phyloP scores from a whole-genome alignment of 208 protist species.

The Leishmania tropica region DNA sequence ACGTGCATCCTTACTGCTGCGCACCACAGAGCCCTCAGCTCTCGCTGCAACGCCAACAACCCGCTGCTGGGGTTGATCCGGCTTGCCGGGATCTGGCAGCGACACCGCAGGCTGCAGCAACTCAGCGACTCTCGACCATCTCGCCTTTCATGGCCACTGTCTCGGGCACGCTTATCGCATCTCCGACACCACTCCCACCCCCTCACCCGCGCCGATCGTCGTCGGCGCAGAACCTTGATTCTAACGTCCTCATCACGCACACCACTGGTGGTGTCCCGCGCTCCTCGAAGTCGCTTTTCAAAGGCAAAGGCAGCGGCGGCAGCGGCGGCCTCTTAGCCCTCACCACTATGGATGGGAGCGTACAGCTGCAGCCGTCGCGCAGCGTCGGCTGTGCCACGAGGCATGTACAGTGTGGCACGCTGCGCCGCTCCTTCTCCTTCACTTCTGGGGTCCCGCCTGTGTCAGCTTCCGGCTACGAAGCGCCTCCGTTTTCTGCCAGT shows the following conservation, averaged over 20 bases:
- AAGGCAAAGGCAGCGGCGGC: conserved; percentile 7
- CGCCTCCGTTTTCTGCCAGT: conserved; percentile 4
- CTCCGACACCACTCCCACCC: conserved; percentile 17
- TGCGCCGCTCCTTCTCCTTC: conserved; percentile 35
- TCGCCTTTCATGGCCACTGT: not conserved
- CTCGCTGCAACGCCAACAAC: not conserved
- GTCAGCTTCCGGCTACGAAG: not conserved
- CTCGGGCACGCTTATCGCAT: not conserved
- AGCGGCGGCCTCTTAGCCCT: not conserved
- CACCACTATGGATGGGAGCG: not conserved
- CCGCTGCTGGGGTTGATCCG: not conserved
- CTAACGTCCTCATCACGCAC: not conserved
- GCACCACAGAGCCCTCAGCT: not conserved
- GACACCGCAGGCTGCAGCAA: not conserved
- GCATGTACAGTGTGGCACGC: not conserved
- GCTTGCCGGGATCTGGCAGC: not conserved
- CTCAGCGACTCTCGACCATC: not conserved
- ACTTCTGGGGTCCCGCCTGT: conserved; percentile 17
- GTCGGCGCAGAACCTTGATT: conserved; percentile 11
- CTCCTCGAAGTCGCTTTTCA: not conserved
- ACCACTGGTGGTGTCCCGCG: not conserved
- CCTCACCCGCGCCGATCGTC: conserved; percentile 28
- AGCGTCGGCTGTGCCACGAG: not conserved
- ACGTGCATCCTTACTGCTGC: conserved; percentile 5
- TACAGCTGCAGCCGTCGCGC: not conserved